phyloP scores from a whole-genome alignment of 805 yeast genomes.

The Yamadazyma sp. region DNA sequence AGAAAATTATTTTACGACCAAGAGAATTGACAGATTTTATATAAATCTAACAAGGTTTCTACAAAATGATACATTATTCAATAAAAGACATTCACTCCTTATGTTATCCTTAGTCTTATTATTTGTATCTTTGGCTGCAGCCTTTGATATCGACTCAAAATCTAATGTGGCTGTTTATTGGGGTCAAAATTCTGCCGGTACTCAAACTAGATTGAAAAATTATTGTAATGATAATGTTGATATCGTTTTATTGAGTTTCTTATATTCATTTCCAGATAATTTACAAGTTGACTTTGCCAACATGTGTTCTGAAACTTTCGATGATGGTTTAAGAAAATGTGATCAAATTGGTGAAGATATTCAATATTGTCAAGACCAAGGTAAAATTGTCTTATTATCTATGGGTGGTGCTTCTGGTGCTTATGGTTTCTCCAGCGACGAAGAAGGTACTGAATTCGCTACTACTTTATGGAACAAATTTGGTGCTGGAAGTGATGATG shows the following conservation, averaged over 20 bases:
- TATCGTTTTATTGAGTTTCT: constrained; percentile 67
- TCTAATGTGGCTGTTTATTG: constrained; percentile 27
- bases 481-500: constrained; percentile 30
- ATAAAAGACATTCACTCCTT: constrained; percentile 9
- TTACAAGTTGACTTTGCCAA: constrained; percentile 46
- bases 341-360: constrained; percentile 56
- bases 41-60: too few relatives aligned
- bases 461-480: constrained; percentile 37
- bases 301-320: constrained; percentile 37
- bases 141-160: constrained; percentile 16
- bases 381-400: constrained; percentile 74
- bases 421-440: constrained; percentile 39
- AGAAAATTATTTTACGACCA: too few relatives aligned
- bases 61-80: too few relatives aligned
- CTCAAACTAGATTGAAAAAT: constrained; percentile 34
- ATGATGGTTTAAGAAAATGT: constrained; percentile 44
- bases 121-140: constrained; percentile 3
- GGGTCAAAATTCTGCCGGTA: constrained; percentile 26
- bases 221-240: constrained; percentile 78
- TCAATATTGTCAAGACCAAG: constrained; percentile 69
- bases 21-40: too few relatives aligned
- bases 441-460: constrained; percentile 56
- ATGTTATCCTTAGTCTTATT: constrained; percentile 8
- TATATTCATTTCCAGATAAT: constrained; percentile 52
- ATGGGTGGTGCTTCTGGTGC: constrained; percentile 51